phyloP scores from a whole-genome alignment of 495 filamentous ascomycete species.

The Aeminium ludgeri region DNA sequence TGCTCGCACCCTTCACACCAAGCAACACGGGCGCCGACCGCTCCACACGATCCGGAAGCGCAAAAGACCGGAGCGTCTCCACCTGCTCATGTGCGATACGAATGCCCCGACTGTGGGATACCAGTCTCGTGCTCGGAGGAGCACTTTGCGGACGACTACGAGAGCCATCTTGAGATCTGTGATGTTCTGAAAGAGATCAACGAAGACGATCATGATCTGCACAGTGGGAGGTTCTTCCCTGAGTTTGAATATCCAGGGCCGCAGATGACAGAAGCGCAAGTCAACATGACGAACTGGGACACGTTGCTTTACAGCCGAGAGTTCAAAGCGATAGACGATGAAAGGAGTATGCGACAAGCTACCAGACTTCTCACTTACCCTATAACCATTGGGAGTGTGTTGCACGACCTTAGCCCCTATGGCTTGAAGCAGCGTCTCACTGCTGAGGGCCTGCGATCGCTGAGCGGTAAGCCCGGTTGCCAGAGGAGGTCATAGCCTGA shows the following conservation, averaged over 20 bases:
- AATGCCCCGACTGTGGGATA: constrained; percentile 92
- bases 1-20: constrained; percentile 81
- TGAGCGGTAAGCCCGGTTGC: constrained; percentile 50
- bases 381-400: constrained; percentile 69
- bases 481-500: not conserved
- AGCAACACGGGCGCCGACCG: constrained; percentile 41
- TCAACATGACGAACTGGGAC: constrained; percentile 99
- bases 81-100: constrained; percentile 69
- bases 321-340: constrained; percentile 75
- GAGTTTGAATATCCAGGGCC: constrained; percentile 81
- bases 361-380: constrained; percentile 90
- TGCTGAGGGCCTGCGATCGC: constrained; percentile 72
- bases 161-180: constrained; percentile 78
- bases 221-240: constrained; percentile 75
- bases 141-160: constrained; percentile 91
- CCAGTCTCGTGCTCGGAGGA: constrained; percentile 83
- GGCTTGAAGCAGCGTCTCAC: constrained; percentile 57
- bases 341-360: constrained; percentile 72
- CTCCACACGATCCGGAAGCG: constrained; percentile 44
- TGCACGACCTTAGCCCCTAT: constrained; percentile 91
- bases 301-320: constrained; percentile 81
- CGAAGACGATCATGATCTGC: constrained; percentile 93
- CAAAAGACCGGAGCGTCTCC: constrained; percentile 39
- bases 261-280: constrained; percentile 63
- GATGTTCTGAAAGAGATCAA: constrained; percentile 83